Evolutionary conservation across 768 basidiomycete species (phyloP).

Genomic region (Mycena maculata): DNA sequence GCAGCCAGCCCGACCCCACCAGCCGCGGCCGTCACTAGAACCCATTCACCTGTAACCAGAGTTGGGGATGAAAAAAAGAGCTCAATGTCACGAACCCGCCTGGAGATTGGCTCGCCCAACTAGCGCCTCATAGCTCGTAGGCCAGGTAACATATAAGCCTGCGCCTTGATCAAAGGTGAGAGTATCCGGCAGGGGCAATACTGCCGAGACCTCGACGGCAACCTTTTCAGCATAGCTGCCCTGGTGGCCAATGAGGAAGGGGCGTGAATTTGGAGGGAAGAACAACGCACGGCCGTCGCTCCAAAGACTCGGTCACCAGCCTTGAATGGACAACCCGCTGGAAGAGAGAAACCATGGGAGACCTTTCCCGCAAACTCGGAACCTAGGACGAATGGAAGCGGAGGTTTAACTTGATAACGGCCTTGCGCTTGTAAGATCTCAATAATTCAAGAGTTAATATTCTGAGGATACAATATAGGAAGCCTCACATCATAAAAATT

Average conservation of each 20-base stretch:
- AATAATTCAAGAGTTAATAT: conserved; percentile 9
- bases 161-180: conserved; percentile 90
- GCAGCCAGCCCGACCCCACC: conserved; percentile 95
- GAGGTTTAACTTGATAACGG: conserved; percentile 62
- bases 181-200: conserved; percentile 78
- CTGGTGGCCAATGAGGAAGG: conserved; percentile 46
- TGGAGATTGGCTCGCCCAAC: conserved; percentile 86
- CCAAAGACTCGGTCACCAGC: conserved; percentile 93
- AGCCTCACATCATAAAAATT: conserved; percentile 87
- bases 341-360: conserved; percentile 76
- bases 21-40: conserved; percentile 94
- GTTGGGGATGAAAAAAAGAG: not conserved
- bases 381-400: conserved; percentile 88
- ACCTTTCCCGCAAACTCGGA: conserved; percentile 89
- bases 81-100: conserved; percentile 60
- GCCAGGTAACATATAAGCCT: conserved; percentile 88
- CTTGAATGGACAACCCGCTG: conserved; percentile 75
- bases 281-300: conserved; percentile 46
- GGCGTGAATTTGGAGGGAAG: not conserved
- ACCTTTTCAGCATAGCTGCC: conserved; percentile 87
- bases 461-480: conserved; percentile 20
- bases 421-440: conserved; percentile 84
- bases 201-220: conserved; percentile 58
- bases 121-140: conserved; percentile 93
- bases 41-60: conserved; percentile 93